These are phyloP conservation scores for Calocera cornea DNA, from an alignment of 768 basidiomycete genomes.

Conservation along the genomic window DNA sequence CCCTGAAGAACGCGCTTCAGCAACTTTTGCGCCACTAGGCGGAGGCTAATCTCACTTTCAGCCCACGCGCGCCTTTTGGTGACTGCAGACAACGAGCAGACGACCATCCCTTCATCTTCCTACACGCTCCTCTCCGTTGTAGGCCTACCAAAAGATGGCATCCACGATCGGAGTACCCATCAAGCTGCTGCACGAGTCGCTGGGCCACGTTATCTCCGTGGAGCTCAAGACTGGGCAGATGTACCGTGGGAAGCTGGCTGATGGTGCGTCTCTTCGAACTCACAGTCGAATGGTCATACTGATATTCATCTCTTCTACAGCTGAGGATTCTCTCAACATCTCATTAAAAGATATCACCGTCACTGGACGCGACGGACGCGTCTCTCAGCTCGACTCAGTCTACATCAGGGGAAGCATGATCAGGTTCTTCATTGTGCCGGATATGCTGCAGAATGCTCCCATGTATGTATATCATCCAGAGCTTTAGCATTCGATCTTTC, in stretches of 20 bases:
- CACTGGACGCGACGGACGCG: conserved; percentile 92
- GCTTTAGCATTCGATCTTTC: neutral
- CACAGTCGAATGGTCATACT: neutral
- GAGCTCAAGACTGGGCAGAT: conserved; percentile 96
- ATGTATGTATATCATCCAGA: conserved; percentile 48
- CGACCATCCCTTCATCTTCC: neutral
- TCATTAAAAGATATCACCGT: conserved; percentile 94
- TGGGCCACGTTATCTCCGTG: conserved; percentile 94
- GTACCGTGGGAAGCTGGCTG: conserved; percentile 92
- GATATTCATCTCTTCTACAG: conserved; percentile 34
- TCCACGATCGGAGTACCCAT: conserved; percentile 78
- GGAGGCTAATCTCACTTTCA: neutral
- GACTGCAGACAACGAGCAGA: neutral
- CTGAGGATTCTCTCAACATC: conserved; percentile 97
- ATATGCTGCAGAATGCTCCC: conserved; percentile 97
- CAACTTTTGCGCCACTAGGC: conserved; percentile 1
- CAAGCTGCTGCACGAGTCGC: conserved; percentile 89
- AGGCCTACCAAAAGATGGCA: conserved; percentile 12
- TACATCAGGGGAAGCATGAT: conserved; percentile 98
- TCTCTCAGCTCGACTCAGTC: conserved; percentile 96
- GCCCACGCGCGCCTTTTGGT: neutral
- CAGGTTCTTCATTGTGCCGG: conserved; percentile 97
- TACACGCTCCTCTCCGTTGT: neutral
- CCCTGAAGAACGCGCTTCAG: neutral
- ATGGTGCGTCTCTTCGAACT: conserved; percentile 44